Percentiles rank a stretch among this genome's conserved stretches.
Conservation (phyloP, 73 alveolate species). For the Paramecium tetraurelia region DNA sequence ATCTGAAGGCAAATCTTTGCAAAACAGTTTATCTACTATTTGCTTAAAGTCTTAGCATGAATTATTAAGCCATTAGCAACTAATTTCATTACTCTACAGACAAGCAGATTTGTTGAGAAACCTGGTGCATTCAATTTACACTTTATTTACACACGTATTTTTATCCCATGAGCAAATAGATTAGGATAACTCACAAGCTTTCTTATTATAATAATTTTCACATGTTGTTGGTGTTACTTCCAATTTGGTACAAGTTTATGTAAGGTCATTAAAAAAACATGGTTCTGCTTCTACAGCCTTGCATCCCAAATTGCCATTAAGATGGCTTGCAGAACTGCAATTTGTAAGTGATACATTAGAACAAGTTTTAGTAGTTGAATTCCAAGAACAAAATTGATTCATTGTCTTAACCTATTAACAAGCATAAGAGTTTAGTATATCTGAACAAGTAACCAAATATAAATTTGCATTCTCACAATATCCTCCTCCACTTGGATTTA, state of each 20-base stretch:
- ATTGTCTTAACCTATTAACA: neutral
- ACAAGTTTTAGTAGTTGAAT: neutral
- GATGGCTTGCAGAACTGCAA: neutral
- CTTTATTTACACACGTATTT: neutral
- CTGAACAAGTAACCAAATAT: neutral
- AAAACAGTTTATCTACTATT: neutral
- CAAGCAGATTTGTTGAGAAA: neutral
- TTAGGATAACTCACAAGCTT: neutral
- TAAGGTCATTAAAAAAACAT: neutral
- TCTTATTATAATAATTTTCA: neutral
- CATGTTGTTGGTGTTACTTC: neutral
- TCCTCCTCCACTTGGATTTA: neutral
- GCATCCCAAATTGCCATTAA: neutral
- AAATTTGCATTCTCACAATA: constrained; percentile 4
- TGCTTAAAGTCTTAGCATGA: neutral
- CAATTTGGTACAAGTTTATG: neutral
- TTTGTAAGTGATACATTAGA: neutral
- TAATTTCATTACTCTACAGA: neutral
- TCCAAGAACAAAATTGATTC: neutral
- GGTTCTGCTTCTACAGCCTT: neutral
- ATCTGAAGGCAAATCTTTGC: neutral
- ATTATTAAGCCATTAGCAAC: neutral
- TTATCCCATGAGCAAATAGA: neutral
- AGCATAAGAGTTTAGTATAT: neutral
- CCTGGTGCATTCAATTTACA: neutral